Evolutionary conservation across 2,329 filamentous ascomycete species (phyloP), one percentile per base, ranked within the genome.

Genomic region (Paraphaeosphaeria sporulosa): DNA sequence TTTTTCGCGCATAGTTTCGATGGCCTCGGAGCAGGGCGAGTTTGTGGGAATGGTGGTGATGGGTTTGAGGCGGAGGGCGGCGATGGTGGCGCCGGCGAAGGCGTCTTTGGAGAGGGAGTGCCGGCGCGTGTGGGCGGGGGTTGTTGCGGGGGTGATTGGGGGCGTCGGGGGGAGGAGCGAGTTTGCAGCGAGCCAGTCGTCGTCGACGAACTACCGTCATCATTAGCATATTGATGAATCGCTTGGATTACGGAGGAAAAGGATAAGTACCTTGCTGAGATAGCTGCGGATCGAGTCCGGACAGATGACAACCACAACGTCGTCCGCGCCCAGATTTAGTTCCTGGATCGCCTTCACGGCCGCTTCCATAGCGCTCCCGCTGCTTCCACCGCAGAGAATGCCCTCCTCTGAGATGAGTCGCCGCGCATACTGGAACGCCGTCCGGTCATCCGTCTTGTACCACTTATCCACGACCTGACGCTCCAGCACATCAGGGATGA

Each of bases 141-240:
- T 64, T 57, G 77, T 64, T 36, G 69, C 64, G 56, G 68, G 70
- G 60, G 60, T 64, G 3, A 63, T 47, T 52, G 75, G 83, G 62
- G 81, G 86, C 55, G 82, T 87, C 65, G 81, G 85, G 42, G 92
- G 87, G 27, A 98, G 86, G 25, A 99, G 91, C 76, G 94, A 90
- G 81, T 99, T 99, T 64, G 95, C 95, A 13, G 93, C 94, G 58
- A 99, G 89, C 96, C 95, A 99, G 83, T 98, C 95, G 76, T 99
- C 96, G 76, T 99, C 95, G 67, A 93, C 93, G 76, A 99, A 99
- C 86, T 86, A 55, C 12, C 6, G 60, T 6, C 1, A 4, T 13
- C 23, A 62, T 74, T 58, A 74, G 69, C 51, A 58, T 57, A 21
- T n/a, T 1, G 6, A 21, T 30, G 34, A 23, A 32, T 48, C 17